phyloP scores from a whole-genome alignment of 305 asterid species.

The Fraxinus angustifolia region DNA sequence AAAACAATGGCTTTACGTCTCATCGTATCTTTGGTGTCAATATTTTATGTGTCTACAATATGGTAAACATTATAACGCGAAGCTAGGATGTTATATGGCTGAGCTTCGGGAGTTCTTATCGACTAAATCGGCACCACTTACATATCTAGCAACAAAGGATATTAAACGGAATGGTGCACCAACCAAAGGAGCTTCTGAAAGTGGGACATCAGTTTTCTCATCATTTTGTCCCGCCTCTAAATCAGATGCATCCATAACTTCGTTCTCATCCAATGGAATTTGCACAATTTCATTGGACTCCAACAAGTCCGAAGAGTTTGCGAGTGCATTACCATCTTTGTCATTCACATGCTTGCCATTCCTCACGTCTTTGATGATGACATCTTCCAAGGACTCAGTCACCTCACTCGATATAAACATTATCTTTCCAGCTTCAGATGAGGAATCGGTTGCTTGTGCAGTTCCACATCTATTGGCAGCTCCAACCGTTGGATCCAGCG shows the following conservation, averaged over 20 bases:
- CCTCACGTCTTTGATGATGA: conserved; percentile 31
- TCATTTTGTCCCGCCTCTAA: conserved; percentile 28
- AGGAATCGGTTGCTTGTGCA: conserved; percentile 28
- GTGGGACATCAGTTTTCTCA: conserved; percentile 41
- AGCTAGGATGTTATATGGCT: not conserved
- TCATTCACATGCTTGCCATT: conserved; percentile 28
- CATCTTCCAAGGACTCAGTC: conserved; percentile 36
- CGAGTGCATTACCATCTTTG: conserved; percentile 19
- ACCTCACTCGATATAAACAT: conserved; percentile 33
- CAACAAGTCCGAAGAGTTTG: conserved; percentile 40
- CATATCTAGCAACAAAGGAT: conserved; percentile 80
- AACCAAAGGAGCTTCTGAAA: conserved; percentile 69
- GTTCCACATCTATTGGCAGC: conserved; percentile 24
- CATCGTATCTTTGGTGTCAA: not conserved
- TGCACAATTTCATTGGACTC: conserved; percentile 67
- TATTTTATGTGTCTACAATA: not conserved
- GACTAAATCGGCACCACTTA: conserved; percentile 91
- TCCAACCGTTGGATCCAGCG: conserved; percentile 26
- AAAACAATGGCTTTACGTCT: not conserved
- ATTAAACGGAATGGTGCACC: conserved; percentile 95
- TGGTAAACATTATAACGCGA: not conserved
- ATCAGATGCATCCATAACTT: conserved; percentile 26
- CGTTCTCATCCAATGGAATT: conserved; percentile 63
- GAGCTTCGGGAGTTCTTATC: conserved; percentile 22
- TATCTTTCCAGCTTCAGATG: conserved; percentile 30